Evolutionary conservation across 257 asterid species (phyloP), one percentile per base, ranked within the genome.

Genomic region (Solanum corneliomulleri): DNA sequence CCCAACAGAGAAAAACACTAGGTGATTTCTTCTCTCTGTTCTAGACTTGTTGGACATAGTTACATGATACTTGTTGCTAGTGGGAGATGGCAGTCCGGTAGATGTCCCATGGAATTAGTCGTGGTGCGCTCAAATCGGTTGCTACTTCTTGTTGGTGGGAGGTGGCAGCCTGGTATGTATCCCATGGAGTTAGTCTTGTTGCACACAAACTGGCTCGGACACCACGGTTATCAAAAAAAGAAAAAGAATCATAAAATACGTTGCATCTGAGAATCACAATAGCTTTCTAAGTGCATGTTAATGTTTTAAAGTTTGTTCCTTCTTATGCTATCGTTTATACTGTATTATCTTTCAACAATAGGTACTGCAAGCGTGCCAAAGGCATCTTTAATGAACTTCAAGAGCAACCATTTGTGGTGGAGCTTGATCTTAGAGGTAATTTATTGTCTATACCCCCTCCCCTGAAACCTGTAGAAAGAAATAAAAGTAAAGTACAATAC

Each of bases 341-440:
- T 62, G 42, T 39, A 33, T 88, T 87, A 62, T 56, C 56, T 85
- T 86, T 87, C 70, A 27, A 90, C 52, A 82, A 11, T 90, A 97
- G 99, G 85, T 97, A 95, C 89, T 95, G 94, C 52, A 10, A 86
- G 88, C 93, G 92, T 41, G 99, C 94, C 71, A 97, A 97, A 91
- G 91, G 87, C 82, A 87, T 97, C 86, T 94, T 97, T 70, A 78
- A 90, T 75, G 93, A 94, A 86, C 98, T 95, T 66, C 93, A 91
- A 87, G 98, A 97, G 91, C 88, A 92, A 87, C 98, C 98, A 47
- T 94, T 87, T 91, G 96, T 95, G 3, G 99, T 97, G 88, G 99
- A 97, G 94, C 99, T 97, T 89, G 99, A 97, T 93, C 99, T 92
- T 90, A 94, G 98, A 90, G 99, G 98, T 94, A 89, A 33, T 86